Evolutionary conservation across 2,329 filamentous ascomycete species (phyloP).

Genomic region (Pseudogymnoascus sp.): DNA sequence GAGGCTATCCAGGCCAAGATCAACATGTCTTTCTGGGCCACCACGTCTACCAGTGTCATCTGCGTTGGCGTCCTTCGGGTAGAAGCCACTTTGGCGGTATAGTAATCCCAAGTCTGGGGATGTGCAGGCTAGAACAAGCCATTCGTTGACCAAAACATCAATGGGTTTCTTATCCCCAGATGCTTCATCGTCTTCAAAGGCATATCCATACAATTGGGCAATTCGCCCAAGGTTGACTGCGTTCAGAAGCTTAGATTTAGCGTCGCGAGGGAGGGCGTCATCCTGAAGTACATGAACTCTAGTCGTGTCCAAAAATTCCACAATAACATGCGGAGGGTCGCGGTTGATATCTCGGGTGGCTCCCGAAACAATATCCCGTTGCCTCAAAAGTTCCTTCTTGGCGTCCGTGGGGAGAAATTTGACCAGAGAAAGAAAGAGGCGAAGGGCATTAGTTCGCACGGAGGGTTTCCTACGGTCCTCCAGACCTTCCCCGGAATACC

Average conservation of each 20-base stretch:
- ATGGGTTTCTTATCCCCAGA: conserved; percentile 44
- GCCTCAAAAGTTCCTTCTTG: conserved; percentile 74
- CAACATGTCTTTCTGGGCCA: conserved; percentile 34
- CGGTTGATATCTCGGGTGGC: conserved; percentile 70
- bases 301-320: conserved; percentile 65
- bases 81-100: conserved; percentile 72
- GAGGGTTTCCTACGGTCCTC: conserved; percentile 66
- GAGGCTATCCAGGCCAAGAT: conserved; percentile 60
- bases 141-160: conserved; percentile 61
- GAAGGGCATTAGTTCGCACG: conserved; percentile 72
- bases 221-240: conserved; percentile 65
- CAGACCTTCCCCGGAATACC: conserved; percentile 45
- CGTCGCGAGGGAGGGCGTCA: conserved; percentile 59
- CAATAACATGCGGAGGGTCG: conserved; percentile 66
- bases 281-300: conserved; percentile 68
- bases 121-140: conserved; percentile 69
- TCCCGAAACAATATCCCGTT: conserved; percentile 58
- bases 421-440: conserved; percentile 71
- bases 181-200: conserved; percentile 39
- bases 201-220: conserved; percentile 59
- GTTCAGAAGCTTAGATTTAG: conserved; percentile 69
- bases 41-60: conserved; percentile 37
- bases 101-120: conserved; percentile 64
- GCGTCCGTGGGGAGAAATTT: conserved; percentile 68
- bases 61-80: conserved; percentile 61